phyloP scores from a whole-genome alignment of 2,329 filamentous ascomycete genomes.

The Arthrobotrys entomopaga region DNA sequence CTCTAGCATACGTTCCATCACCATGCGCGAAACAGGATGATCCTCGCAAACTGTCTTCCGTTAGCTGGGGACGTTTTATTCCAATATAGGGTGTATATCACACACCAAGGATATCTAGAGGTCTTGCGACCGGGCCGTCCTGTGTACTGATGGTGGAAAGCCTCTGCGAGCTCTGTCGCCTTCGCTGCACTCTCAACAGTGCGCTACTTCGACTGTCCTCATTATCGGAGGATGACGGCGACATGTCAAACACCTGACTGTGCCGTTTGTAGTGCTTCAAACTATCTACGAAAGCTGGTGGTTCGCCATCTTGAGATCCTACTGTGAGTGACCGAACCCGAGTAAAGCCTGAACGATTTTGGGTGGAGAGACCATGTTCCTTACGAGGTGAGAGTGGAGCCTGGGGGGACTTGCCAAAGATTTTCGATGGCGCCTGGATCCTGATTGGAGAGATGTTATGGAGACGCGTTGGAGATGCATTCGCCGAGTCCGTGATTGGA shows the following conservation, averaged over 20 bases:
- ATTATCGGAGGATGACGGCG: constrained; percentile 96
- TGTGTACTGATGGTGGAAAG: constrained; percentile 89
- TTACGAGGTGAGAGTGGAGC: constrained; percentile 60
- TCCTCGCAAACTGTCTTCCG: constrained; percentile 81
- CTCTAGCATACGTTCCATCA: constrained; percentile 98
- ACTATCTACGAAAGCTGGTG: constrained; percentile 73
- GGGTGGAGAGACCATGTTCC: constrained; percentile 51
- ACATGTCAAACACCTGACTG: constrained; percentile 95
- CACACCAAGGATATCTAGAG: constrained; percentile 79
- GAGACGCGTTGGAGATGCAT: constrained; percentile 69
- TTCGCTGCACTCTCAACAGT: constrained; percentile 87
- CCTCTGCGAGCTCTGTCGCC: constrained; percentile 92
- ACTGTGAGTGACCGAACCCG: constrained; percentile 89
- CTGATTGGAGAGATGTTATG: constrained; percentile 63
- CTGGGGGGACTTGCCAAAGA: constrained; percentile 63
- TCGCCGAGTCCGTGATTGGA: constrained; percentile 60
- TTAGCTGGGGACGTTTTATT: constrained; percentile 3
- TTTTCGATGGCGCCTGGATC: constrained; percentile 52
- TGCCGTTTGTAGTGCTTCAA: constrained; percentile 82
- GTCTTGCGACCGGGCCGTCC: constrained; percentile 85
- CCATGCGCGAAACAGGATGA: constrained; percentile 92
- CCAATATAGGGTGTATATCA: not conserved
- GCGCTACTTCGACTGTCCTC: constrained; percentile 93
- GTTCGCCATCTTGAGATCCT: constrained; percentile 90
- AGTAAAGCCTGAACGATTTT: constrained; percentile 63